Evolutionary conservation across 169 alveolate genomes (phyloP), one percentile per base, ranked within the genome.

Genomic region (Babesia sp.): DNA sequence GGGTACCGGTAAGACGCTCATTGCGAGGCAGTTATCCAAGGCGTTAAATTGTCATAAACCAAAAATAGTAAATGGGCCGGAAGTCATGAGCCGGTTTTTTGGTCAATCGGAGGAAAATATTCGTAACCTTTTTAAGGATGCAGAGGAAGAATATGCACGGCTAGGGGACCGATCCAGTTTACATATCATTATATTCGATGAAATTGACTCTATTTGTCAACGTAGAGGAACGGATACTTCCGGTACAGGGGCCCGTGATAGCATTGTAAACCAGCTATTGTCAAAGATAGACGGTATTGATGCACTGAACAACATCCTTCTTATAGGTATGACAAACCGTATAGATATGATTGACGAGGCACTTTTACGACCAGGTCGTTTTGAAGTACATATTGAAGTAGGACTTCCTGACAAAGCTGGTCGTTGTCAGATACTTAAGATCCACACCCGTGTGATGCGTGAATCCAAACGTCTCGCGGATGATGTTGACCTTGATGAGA

Each of bases 1-100:
- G 0, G 99, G 99, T 28, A 97, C 99, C 9, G 99, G 99, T 24
- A 98, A 98, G 90, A 98, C 99, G 0, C 90, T 97, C 64, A 98
- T 98, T n/a, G 99, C 99, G 29, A 90, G 99, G 71, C 97, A 97
- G 75, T 92, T 98, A 41, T 99, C 99, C n/a, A 93, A 95, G 74
- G 97, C 96, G 22, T 86, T 98, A 33, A 94, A 95, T 59, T 98
- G 98, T 24, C 89, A 95, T 26, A 98, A 96, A 64, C 99, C 99
- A 18, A 95, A 95, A 84, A 95, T 96, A 26, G 95, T 93, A 16
- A 93, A 90, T 67, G 96, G 96, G 6, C 96, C 96, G 2, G 96
- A 93, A 85, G 91, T 96, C 44, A 93, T 96, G 82, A 95, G 95
- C 91, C 94, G 96, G 78, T 98, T 92, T 79, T 99, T 98, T 18